phyloP scores from a whole-genome alignment of 2,329 filamentous ascomycete species.

The Pseudocercospora pini-densiflorae region DNA sequence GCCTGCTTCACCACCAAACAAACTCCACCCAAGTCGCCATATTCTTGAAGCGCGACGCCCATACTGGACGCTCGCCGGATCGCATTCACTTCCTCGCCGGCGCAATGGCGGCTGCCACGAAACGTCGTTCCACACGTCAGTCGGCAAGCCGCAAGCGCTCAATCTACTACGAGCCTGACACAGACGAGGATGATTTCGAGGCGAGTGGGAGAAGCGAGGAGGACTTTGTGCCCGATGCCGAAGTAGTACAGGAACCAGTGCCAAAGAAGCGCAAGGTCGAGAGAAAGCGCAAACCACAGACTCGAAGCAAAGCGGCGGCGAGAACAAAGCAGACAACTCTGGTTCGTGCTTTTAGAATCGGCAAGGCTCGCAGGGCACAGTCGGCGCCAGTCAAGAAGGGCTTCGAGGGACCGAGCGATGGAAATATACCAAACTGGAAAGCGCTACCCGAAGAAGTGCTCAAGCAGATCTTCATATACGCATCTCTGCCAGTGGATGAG shows the following conservation, averaged over 20 bases:
- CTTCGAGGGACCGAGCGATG: constrained; percentile 40
- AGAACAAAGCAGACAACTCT: constrained; percentile 24
- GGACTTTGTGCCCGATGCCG: constrained; percentile 28
- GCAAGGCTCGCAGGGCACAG: constrained; percentile 32
- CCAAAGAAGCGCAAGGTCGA: constrained; percentile 32
- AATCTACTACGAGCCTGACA: constrained; percentile 42
- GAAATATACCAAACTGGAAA: constrained; percentile 40
- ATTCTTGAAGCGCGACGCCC: background rate
- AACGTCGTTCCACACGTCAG: constrained; percentile 41
- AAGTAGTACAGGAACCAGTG: constrained; percentile 21
- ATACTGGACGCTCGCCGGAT: too few relatives aligned
- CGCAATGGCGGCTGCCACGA: constrained; percentile 32
- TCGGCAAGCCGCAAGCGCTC: constrained; percentile 40
- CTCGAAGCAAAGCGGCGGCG: constrained; percentile 29
- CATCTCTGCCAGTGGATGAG: constrained; percentile 34
- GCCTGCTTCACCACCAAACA: background rate
- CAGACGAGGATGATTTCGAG: constrained; percentile 40
- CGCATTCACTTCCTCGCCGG: background rate
- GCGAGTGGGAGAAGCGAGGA: constrained; percentile 31
- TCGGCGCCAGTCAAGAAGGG: constrained; percentile 26
- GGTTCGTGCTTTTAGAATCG: constrained; percentile 26
- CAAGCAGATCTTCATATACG: constrained; percentile 41
- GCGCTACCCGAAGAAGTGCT: constrained; percentile 41
- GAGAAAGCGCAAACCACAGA: constrained; percentile 31
- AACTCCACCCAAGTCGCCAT: background rate